These are phyloP conservation scores for Xylariomycetidae sp. DNA, from an alignment of 2,329 filamentous ascomycete genomes.

Conservation along the genomic window DNA sequence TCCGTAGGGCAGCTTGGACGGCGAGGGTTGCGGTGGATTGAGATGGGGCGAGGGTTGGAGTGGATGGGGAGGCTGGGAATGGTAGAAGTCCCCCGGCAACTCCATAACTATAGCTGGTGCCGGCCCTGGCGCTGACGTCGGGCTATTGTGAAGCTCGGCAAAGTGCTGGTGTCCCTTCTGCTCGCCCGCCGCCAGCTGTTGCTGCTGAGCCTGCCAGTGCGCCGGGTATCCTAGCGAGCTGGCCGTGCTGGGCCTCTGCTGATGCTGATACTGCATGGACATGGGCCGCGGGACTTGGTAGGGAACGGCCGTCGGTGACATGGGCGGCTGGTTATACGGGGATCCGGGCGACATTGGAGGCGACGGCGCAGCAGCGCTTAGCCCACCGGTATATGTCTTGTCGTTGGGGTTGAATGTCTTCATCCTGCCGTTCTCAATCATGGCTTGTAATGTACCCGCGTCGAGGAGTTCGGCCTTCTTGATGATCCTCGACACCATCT, in stretches of 20 bases:
- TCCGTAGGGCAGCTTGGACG: constrained; percentile 17
- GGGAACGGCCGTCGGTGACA: constrained; percentile 30
- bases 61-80: too few relatives aligned
- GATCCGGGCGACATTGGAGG: constrained; percentile 22
- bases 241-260: constrained; percentile 27
- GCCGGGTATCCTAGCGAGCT: constrained; percentile 22
- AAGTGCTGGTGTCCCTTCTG: constrained; percentile 15
- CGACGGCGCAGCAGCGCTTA: constrained; percentile 15
- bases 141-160: constrained; percentile 37
- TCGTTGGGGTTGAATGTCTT: constrained; percentile 51
- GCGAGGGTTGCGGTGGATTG: constrained; percentile 26
- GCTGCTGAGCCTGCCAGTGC: constrained; percentile 22
- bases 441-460: constrained; percentile 59
- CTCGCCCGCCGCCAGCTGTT: constrained; percentile 17
- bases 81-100: constrained; percentile 45
- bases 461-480: constrained; percentile 69
- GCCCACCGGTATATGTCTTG: constrained; percentile 19
- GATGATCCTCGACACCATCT: constrained; percentile 64
- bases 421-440: constrained; percentile 62
- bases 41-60: constrained; percentile 26
- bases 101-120: constrained; percentile 28
- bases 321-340: constrained; percentile 20
- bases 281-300: constrained; percentile 38
- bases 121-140: constrained; percentile 4
- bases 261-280: constrained; percentile 26